Evolutionary conservation across 192 early-diverging fungal species (phyloP), one percentile per base, ranked within the genome.

Genomic region (Entophlyctis helioformis): DNA sequence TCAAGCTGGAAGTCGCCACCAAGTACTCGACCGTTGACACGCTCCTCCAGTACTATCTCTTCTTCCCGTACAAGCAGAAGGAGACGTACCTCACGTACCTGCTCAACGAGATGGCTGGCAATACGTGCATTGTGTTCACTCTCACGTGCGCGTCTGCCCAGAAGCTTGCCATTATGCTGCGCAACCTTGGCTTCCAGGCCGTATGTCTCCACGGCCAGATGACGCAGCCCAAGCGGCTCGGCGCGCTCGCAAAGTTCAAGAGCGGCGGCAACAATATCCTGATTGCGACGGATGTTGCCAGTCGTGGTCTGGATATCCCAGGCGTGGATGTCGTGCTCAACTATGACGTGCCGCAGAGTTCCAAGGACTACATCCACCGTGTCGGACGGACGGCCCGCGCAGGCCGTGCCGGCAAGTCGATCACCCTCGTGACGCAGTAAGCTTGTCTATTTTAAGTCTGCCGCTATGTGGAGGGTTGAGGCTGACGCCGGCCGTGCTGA

Each of bases 301-400:
- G 80, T 50, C 78, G 86, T 21, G 53, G 94, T 19, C 62, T 98
- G 49, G 94, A 98, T 74, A 98, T 98, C 50, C 89, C 89, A n/a
- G 60, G 80, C 1, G 94, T 97, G 6, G 90, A 98, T 52, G 64
- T 90, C 42, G 91, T 98, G 13, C 73, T 98, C 54, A 98, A 98
- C 68, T 98, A 90, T 56, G 94, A 98, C 56, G 81, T 98, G 16
- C 91, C 94, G 13, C 72, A 86, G 19, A 83, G 84, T 50, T 78
- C 85, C 6, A 89, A 90, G 48, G 91, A 92, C 62, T 98, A 98
- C 50, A 92, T 98, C 53, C 95, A 98, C 60, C 73, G 93, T 28
- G 91, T 98, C 4, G 95, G 95, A 27, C 80, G 95, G 61, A 96
- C 95, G 8, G 95, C 93, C 6, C 75, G 96, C 60, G 96, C 96